Conservation (phyloP, 768 basidiomycete genomes). For the Hygrophorus russula region DNA sequence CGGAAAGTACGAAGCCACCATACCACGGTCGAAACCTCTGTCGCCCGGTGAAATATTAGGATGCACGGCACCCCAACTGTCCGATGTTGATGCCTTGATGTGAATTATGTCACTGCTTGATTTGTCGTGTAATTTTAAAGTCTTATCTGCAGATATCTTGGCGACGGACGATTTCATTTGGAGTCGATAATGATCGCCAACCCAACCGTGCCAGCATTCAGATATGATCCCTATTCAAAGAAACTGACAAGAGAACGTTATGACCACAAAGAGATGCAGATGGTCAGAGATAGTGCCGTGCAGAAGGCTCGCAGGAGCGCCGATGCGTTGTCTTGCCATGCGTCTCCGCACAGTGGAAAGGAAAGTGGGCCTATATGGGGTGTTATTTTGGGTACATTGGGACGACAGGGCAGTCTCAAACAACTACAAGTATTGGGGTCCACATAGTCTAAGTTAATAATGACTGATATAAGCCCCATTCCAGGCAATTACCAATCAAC, state of each 20-base stretch:
- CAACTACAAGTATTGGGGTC: conserved; percentile 59
- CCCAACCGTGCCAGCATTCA: conserved; percentile 86
- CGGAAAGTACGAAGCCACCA: conserved; percentile 61
- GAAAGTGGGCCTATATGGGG: conserved; percentile 56
- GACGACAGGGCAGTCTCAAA: conserved; percentile 85
- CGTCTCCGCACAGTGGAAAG: conserved; percentile 1
- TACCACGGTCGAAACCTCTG: conserved; percentile 84
- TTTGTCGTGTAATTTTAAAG: conserved; percentile 3
- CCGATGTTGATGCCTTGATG: conserved; percentile 82
- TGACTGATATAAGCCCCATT: neutral
- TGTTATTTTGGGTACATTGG: conserved; percentile 87
- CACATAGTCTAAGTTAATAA: neutral
- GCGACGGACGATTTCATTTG: conserved; percentile 95
- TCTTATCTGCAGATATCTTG: conserved; percentile 64
- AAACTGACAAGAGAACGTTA: conserved; percentile 91
- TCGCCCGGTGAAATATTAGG: conserved; percentile 96
- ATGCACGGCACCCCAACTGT: conserved; percentile 83
- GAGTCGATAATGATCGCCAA: conserved; percentile 99
- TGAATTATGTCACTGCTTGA: conserved; percentile 27
- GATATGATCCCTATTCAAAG: conserved; percentile 98
- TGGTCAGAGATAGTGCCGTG: conserved; percentile 64
- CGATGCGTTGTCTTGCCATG: conserved; percentile 14
- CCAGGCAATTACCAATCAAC: conserved; percentile 67
- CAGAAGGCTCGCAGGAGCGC: conserved; percentile 62
- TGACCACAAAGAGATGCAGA: conserved; percentile 80